These are phyloP conservation scores for Grammothele lineata DNA, from an alignment of 768 basidiomycete genomes.

Conservation along the genomic window DNA sequence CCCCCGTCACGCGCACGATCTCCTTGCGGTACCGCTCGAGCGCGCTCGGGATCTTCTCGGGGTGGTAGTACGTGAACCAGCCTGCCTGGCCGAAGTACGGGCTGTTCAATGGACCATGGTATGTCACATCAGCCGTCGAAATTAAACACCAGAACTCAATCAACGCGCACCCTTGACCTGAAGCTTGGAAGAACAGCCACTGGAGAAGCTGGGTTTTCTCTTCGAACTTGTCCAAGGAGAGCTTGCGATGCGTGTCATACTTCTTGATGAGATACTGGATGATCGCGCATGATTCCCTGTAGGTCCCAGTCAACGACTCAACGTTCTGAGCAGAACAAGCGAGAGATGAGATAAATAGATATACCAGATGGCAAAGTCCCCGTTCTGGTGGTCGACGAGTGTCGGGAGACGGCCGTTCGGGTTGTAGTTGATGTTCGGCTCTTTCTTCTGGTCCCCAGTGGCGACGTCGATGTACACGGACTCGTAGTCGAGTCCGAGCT, in stretches of 20 bases:
- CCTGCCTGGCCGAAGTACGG: constrained; percentile 3
- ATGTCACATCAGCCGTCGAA: neutral
- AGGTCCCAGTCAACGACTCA: neutral
- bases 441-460: constrained; percentile 69
- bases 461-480: constrained; percentile 41
- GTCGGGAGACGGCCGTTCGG: constrained; percentile 71
- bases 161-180: constrained; percentile 9
- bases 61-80: constrained; percentile 10
- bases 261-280: constrained; percentile 33
- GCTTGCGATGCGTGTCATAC: constrained; percentile 36
- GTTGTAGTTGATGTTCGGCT: constrained; percentile 64
- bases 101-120: neutral
- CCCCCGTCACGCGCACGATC: constrained; percentile 12
- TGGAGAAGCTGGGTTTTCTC: constrained; percentile 17
- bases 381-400: constrained; percentile 53
- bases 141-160: neutral
- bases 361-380: constrained; percentile 48
- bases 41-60: constrained; percentile 15
- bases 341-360: neutral
- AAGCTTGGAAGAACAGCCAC: constrained; percentile 35
- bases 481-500: constrained; percentile 16
- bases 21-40: constrained; percentile 18
- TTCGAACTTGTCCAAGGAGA: neutral
- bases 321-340: neutral
- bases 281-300: constrained; percentile 30